Base-by-base conservation (phyloP, 305 asterid species). In the Coffea humblotiana region DNA sequence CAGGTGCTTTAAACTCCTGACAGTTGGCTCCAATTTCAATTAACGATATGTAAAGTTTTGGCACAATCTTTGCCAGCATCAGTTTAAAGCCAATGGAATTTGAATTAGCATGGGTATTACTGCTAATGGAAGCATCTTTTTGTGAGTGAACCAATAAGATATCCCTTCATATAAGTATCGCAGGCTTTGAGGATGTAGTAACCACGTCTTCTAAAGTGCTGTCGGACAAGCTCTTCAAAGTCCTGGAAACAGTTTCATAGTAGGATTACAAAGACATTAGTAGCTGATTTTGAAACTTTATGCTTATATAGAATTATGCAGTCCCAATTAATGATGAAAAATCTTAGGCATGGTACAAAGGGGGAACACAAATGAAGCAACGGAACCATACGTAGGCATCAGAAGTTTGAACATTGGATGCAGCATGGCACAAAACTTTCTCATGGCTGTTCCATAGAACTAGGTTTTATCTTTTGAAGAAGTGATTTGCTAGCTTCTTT, bases 31-130 rank as follows among this genome's bases (percentile, higher is more conserved):
- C 99, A 69, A 89, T 83, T 76, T 86, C 94, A 21, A 79, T 87
- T 61, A 95, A 80, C 49, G 94, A 90, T 71, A 82, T 13, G 70
- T 88, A 84, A 78, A 95, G 98, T 83, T 86, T 95, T 3, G 98
- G 94, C 43, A 86, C 90, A 63, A 95, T 89, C 88, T 95, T 95
- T 66, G 91, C 90, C 83, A 95, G 87, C 99, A 93, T 95, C 60
- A 95, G 87, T 90, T 93, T 95, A 87, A 95, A 95, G 81, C 99
- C 99, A 35, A 92, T 92, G 51, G 99, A 93, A 84, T 92, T 95
- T 71, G 92, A 90, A 86, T 84, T 82, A 12, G 88, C 79, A 73
- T 71, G 78, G 82, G 77, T 84, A 73, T 77, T 87, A 74, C 74
- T 73, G 84, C 85, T 78, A 45, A 82, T 48, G 8, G 90, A 88